These are phyloP conservation scores for Bruguiera hainesii DNA, from an alignment of 441 rosid species.

Conservation along the genomic window DNA sequence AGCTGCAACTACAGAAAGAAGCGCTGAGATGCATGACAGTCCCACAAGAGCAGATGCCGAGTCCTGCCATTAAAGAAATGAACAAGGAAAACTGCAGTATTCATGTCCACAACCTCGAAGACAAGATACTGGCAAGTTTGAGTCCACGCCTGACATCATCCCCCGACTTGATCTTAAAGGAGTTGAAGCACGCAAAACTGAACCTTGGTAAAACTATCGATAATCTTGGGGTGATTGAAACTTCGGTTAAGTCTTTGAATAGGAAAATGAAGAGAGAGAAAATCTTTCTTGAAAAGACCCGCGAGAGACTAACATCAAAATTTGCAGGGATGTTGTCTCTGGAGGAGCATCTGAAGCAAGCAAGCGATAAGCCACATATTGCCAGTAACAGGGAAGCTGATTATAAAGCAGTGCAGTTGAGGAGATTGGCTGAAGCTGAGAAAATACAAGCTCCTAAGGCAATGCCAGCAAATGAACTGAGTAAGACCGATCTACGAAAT, in stretches of 20 bases:
- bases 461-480: conserved; percentile 34
- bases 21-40: conserved; percentile 56
- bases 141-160: conserved; percentile 53
- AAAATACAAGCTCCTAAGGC: conserved; percentile 30
- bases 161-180: conserved; percentile 74
- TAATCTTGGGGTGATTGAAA: conserved; percentile 71
- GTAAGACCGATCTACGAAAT: conserved; percentile 40
- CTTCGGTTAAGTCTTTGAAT: conserved; percentile 71
- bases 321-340: conserved; percentile 47
- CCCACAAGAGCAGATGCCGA: conserved; percentile 38
- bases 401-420: conserved; percentile 39
- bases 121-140: conserved; percentile 26
- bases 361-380: conserved; percentile 33
- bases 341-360: conserved; percentile 54
- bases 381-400: conserved; percentile 18
- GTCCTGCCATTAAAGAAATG: conserved; percentile 60
- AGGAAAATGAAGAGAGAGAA: conserved; percentile 79
- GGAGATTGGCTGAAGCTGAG: conserved; percentile 42
- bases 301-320: conserved; percentile 56
- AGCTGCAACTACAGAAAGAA: conserved; percentile 81
- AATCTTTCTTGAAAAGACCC: conserved; percentile 54
- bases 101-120: conserved; percentile 15
- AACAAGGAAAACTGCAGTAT: conserved; percentile 42
- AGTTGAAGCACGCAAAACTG: conserved; percentile 76
- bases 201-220: conserved; percentile 80